Conservation (phyloP, 129 eudicot genomes). For the Deinandra increscens region DNA sequence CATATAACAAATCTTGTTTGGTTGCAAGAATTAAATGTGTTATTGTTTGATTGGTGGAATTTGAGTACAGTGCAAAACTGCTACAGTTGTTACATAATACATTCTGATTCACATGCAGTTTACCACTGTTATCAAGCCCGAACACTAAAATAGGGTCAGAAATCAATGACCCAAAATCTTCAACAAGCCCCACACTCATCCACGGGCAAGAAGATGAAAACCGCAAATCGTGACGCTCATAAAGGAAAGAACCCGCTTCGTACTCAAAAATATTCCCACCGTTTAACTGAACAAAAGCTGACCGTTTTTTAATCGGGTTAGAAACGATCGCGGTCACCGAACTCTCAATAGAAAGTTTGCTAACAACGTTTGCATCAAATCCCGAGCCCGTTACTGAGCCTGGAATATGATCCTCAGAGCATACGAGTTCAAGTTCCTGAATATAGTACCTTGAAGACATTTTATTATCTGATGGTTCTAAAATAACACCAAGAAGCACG, state of each 20-base stretch:
- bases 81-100: constrained; percentile 76
- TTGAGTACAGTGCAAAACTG: constrained; percentile 79
- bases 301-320: constrained; percentile 40
- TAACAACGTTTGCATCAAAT: constrained; percentile 45
- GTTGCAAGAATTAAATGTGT: constrained; percentile 81
- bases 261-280: constrained; percentile 68
- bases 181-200: constrained; percentile 57
- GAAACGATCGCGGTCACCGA: constrained; percentile 48
- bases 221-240: constrained; percentile 40
- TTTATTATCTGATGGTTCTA: constrained; percentile 23
- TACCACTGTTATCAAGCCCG: constrained; percentile 70
- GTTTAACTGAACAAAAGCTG: constrained; percentile 70
- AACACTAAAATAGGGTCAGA: constrained; percentile 50
- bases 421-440: constrained; percentile 65
- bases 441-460: constrained; percentile 37
- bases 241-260: constrained; percentile 32
- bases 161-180: constrained; percentile 30
- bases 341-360: constrained; percentile 43
- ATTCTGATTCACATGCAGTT: constrained; percentile 60
- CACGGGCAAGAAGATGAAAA: constrained; percentile 78
- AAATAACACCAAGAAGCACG: constrained; percentile 52
- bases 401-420: constrained; percentile 69
- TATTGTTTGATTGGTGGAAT: constrained; percentile 44
- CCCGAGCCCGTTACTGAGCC: constrained; percentile 71
- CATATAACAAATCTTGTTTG: constrained; percentile 75